phyloP scores from a whole-genome alignment of 768 basidiomycete genomes.

The Rhodotorula graminis region DNA sequence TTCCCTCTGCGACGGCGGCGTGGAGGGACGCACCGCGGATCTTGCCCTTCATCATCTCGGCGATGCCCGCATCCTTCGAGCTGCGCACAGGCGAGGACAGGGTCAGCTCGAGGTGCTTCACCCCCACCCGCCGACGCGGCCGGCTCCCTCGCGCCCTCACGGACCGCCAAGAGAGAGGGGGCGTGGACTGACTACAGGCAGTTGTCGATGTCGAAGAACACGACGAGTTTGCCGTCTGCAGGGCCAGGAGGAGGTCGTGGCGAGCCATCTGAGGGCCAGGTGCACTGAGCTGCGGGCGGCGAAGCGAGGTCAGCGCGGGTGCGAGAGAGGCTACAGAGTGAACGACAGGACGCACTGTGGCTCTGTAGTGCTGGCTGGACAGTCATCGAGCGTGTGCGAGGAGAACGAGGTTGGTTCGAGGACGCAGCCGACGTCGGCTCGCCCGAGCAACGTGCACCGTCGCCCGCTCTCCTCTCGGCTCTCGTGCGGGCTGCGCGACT shows the following conservation, averaged over 20 bases:
- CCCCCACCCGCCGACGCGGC: neutral
- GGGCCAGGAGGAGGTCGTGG: neutral
- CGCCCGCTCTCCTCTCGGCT: too few relatives aligned
- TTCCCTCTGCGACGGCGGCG: too few relatives aligned
- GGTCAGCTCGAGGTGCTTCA: neutral
- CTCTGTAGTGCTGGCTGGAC: neutral
- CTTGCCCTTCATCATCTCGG: constrained; percentile 35
- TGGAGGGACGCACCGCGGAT: constrained; percentile 9
- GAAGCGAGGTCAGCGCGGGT: neutral
- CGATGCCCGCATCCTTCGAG: constrained; percentile 30
- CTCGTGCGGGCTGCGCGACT: too few relatives aligned
- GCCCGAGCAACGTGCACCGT: too few relatives aligned
- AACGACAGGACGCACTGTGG: neutral
- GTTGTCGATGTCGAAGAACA: constrained; percentile 40
- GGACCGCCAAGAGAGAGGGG: too few relatives aligned
- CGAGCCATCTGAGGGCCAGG: neutral
- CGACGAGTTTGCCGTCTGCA: constrained; percentile 6
- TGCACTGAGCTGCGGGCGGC: constrained; percentile 10
- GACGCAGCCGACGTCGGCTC: neutral
- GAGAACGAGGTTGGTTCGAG: too few relatives aligned
- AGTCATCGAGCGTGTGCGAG: neutral
- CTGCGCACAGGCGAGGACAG: neutral
- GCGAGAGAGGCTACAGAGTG: too few relatives aligned
- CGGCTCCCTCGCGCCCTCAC: neutral
- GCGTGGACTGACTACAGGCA: constrained; percentile 26